Percentiles rank a stretch among this genome's conserved stretches.
Conservation (phyloP, 306 rosid species). For the Hippophae gyantsensis region DNA sequence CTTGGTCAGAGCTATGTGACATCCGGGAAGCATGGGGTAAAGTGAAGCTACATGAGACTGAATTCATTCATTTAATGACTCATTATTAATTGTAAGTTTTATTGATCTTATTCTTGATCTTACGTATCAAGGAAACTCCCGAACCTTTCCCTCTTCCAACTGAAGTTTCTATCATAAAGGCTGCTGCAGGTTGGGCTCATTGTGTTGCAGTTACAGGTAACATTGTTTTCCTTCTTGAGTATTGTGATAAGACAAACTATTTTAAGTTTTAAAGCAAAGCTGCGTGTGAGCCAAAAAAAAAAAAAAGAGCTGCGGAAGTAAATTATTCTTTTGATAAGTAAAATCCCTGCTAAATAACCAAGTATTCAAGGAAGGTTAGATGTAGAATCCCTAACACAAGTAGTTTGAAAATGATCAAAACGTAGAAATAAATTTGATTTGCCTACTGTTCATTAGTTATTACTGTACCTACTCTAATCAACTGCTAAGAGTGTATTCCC, state of each 20-base stretch:
- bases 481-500: not conserved
- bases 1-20: conserved; percentile 94
- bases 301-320: too few species aligned
- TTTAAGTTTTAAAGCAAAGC: too few species aligned
- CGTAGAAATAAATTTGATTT: not conserved
- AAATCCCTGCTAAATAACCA: too few species aligned
- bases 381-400: too few species aligned
- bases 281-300: too few species aligned
- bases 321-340: too few species aligned
- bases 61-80: not conserved
- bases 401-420: too few species aligned
- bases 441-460: not conserved
- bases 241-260: not conserved
- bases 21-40: conserved; percentile 96
- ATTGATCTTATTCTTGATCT: conserved; percentile 12
- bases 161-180: conserved; percentile 53
- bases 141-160: conserved; percentile 87
- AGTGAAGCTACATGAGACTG: conserved; percentile 4
- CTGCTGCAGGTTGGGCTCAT: conserved; percentile 97
- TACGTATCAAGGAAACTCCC: conserved; percentile 64
- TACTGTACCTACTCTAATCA: not conserved
- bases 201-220: conserved; percentile 79
- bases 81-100: conserved; percentile 1
- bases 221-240: conserved; percentile 19
- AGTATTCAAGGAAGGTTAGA: too few species aligned